Evolutionary conservation across 164 flowering plant genomes (phyloP).

Genomic region (Platanus orientalis): DNA sequence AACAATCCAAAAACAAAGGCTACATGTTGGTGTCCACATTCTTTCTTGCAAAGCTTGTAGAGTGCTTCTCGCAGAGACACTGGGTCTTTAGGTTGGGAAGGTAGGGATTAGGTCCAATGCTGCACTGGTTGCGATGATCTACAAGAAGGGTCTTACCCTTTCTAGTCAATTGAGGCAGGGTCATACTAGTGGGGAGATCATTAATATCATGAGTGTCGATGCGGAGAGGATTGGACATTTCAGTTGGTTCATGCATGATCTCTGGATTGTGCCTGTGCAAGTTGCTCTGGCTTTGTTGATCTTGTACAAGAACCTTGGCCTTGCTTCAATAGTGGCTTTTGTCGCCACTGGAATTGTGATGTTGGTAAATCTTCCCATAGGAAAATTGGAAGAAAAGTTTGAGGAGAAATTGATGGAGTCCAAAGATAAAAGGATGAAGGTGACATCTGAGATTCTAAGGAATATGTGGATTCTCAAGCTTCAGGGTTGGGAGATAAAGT

Average conservation of each 20-base stretch:
- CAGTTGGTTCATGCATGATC: constrained; percentile 36
- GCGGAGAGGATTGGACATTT: constrained; percentile 43
- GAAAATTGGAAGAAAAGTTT: constrained; percentile 32
- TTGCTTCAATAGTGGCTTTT: constrained; percentile 31
- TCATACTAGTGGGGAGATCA: constrained; percentile 47
- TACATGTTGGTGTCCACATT: constrained; percentile 18
- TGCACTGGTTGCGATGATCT: constrained; percentile 30
- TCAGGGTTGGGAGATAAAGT: constrained; percentile 62
- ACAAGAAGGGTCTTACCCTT: constrained; percentile 30
- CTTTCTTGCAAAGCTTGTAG: constrained; percentile 22
- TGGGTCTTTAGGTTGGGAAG: constrained; percentile 25
- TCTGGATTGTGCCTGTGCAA: constrained; percentile 40
- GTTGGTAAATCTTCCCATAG: constrained; percentile 45
- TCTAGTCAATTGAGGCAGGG: constrained; percentile 27
- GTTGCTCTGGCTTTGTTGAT: constrained; percentile 35
- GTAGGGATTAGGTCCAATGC: constrained; percentile 26
- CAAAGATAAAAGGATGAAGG: constrained; percentile 49
- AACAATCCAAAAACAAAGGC: constrained; percentile 25
- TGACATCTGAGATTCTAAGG: constrained; percentile 46
- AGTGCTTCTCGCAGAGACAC: constrained; percentile 26
- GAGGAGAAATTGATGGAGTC: constrained; percentile 44
- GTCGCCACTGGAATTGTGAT: constrained; percentile 32
- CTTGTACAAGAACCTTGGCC: constrained; percentile 34
- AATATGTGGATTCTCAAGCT: constrained; percentile 63
- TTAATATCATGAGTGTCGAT: constrained; percentile 49